Evolutionary conservation across 2,329 filamentous ascomycete species (phyloP), one percentile per base, ranked within the genome.

Genomic region (Penicillium palitans): DNA sequence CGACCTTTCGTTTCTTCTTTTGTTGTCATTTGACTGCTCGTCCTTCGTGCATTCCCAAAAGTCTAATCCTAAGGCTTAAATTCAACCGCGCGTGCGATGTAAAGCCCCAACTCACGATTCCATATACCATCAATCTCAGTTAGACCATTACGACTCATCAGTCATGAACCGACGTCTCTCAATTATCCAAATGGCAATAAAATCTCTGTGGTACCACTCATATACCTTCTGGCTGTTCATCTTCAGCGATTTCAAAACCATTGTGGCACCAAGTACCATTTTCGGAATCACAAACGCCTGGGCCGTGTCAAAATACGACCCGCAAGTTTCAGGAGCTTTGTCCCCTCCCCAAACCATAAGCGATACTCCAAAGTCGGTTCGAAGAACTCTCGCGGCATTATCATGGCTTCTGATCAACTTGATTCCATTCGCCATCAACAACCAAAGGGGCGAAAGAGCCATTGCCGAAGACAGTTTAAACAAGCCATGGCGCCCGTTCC

Each of bases 391-490:
- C 4, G 19, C 19, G 1, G 27, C 6, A 21, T n/a, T 50, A 52
- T 62, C 45, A 27, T 69, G 59, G 40, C 61, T 55, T 29, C 71
- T 68, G 59, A 56, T 64, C 6, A 73, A 70, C 35, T 65, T 72
- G 3, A 58, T 76, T 24, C 62, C 73, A 31, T 76, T 75, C 59
- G 68, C 68, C 49, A 67, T 78, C 19, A 70, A 71, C 35, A 79
- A 80, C 61, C 77, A 79, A 55, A 70, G 75, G 2, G 61, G 64
- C 2, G 61, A 68, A 2, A 63, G 61, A 3, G 68, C 76, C 3
- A 61, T 76, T 9, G 46, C 60, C 0, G 78, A 80, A 57, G 78
- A 80, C 61, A 33, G 44, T 0, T 52, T 76, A 51, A 80, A 80
- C 68, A 80, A 79, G 53, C 74, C 76, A 19, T 71, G 68, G 65